A percentile compares a stretch with the other conserved stretches of the same genome.
Conservation (phyloP, 2,329 filamentous ascomycete species). For the Scedosporium boydii region DNA sequence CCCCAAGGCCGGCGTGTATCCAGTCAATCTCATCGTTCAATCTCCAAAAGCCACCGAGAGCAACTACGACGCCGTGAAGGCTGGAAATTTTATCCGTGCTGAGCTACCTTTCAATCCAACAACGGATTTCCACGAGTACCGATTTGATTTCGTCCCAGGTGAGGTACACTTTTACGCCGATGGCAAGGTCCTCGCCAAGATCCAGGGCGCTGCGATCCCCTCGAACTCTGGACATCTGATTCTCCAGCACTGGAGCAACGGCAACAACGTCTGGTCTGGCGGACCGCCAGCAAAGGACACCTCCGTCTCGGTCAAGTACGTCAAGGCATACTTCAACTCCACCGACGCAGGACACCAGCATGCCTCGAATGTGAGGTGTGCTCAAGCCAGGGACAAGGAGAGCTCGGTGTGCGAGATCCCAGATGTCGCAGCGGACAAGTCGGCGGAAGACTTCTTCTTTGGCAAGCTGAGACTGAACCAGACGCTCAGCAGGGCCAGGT, state of each 20-base stretch:
- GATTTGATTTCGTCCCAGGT: conserved; percentile 61
- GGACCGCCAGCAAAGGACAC: conserved; percentile 59
- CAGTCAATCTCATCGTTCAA: conserved; percentile 68
- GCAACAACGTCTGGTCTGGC: conserved; percentile 59
- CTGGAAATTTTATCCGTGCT: conserved; percentile 46
- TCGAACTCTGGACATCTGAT: conserved; percentile 54
- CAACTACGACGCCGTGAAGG: conserved; percentile 54
- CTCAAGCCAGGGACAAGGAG: conserved; percentile 20
- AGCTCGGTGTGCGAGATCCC: conserved; percentile 41
- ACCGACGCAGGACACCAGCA: conserved; percentile 31
- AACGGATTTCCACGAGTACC: conserved; percentile 62
- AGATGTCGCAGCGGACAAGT: conserved; percentile 23
- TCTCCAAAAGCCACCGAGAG: conserved; percentile 46
- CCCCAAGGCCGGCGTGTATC: conserved; percentile 35
- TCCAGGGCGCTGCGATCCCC: conserved; percentile 49
- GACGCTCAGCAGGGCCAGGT: conserved; percentile 26
- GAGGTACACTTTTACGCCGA: conserved; percentile 63
- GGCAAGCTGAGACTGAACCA: conserved; percentile 26
- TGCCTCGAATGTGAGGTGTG: conserved; percentile 30
- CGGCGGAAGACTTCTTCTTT: conserved; percentile 37
- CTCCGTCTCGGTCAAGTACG: conserved; percentile 54
- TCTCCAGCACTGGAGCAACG: conserved; percentile 72
- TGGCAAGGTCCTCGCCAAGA: conserved; percentile 42
- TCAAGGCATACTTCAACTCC: conserved; percentile 75
- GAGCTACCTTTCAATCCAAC: conserved; percentile 59